These are phyloP conservation scores for Saturnispora mendoncae DNA, from an alignment of 805 yeast species.

Conservation along the genomic window DNA sequence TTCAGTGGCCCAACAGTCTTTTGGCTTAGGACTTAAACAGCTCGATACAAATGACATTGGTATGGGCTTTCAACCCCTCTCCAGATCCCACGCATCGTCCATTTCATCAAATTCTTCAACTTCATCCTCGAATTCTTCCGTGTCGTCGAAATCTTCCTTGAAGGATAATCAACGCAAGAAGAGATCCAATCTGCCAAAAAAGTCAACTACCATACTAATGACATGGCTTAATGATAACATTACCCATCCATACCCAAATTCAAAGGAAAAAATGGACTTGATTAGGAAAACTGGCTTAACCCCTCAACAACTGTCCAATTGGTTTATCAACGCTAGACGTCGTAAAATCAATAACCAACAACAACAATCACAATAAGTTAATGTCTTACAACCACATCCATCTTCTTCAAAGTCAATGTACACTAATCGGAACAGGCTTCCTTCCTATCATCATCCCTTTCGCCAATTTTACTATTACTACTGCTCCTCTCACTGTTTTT, in stretches of 20 bases:
- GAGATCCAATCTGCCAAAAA: constrained; percentile 51
- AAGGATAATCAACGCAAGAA: constrained; percentile 17
- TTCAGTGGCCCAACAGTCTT: constrained; percentile 13
- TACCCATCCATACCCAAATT: constrained; percentile 52
- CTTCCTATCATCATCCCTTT: too few relatives aligned
- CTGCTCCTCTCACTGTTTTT: too few relatives aligned
- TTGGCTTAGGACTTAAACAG: constrained; percentile 6
- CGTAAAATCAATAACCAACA: constrained; percentile 35
- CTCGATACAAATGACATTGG: not conserved
- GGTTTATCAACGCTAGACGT: constrained; percentile 58
- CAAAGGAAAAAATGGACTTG: constrained; percentile 46
- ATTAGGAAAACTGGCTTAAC: constrained; percentile 48
- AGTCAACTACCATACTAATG: constrained; percentile 43
- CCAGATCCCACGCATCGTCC: constrained; percentile 2
- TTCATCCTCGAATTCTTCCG: constrained; percentile 1
- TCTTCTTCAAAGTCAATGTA: too few relatives aligned
- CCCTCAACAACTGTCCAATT: constrained; percentile 50
- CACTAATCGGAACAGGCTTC: too few relatives aligned
- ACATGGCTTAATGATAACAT: constrained; percentile 49
- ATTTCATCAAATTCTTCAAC: constrained; percentile 1
- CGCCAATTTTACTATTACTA: too few relatives aligned
- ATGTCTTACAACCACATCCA: not conserved
- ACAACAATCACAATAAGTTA: too few relatives aligned
- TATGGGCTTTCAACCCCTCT: not conserved
- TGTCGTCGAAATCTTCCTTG: not conserved